Conservation (phyloP, 805 yeast genomes). For the Nematodospora valgi region DNA sequence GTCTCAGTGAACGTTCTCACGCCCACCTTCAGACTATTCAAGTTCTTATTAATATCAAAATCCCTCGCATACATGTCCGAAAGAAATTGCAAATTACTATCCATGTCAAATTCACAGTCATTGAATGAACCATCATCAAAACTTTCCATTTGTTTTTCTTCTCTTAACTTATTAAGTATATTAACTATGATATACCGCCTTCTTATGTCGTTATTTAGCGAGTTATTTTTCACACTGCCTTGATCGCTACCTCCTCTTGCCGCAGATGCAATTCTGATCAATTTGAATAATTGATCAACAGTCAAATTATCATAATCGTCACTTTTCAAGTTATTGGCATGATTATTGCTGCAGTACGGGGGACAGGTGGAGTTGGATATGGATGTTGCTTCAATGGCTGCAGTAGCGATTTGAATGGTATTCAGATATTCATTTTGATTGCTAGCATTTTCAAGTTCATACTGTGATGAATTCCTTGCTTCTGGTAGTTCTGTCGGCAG, state of each 20-base stretch:
- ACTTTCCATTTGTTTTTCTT: conserved; percentile 31
- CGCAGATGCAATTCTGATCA: conserved; percentile 24
- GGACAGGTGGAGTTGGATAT: conserved; percentile 5
- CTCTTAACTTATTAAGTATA: conserved; percentile 34
- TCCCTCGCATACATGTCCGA: conserved; percentile 40
- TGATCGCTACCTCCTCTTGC: conserved; percentile 1
- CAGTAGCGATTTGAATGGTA: conserved; percentile 10
- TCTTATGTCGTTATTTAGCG: conserved; percentile 30
- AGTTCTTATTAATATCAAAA: conserved; percentile 21
- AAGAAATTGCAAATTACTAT: conserved; percentile 37
- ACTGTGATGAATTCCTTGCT: conserved; percentile 1
- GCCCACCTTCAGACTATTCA: conserved; percentile 29
- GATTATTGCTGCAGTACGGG: conserved; percentile 22
- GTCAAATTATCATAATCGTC: conserved; percentile 39
- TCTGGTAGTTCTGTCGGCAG: background rate
- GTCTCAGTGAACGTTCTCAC: conserved; percentile 42
- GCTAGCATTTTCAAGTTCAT: too few relatives aligned
- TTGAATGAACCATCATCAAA: conserved; percentile 25
- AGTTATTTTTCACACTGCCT: conserved; percentile 3
- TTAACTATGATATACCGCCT: conserved; percentile 32
- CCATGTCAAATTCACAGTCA: conserved; percentile 40
- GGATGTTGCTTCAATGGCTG: conserved; percentile 14
- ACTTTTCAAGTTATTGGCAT: conserved; percentile 23
- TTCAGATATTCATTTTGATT: background rate
- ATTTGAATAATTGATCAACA: conserved; percentile 35